Conservation (phyloP, 352 stramenopile genomes). For the Pythium pyrilobum region DNA sequence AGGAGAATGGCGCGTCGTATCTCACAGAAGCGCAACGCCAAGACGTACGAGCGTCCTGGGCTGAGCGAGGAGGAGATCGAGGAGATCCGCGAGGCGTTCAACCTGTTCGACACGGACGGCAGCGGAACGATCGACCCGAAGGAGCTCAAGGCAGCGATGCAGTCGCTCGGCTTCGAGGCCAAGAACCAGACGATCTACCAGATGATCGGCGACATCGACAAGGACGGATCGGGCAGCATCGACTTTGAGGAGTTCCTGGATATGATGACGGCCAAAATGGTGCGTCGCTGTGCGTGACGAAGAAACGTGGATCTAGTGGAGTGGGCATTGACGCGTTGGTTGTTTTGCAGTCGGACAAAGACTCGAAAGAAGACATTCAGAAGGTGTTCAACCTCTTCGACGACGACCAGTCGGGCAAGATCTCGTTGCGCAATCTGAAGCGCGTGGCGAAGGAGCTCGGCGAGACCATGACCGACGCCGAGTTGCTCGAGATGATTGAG, state of each 20-base stretch:
- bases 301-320: too few relatives aligned
- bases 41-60: constrained; percentile 87
- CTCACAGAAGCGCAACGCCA: constrained; percentile 81
- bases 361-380: constrained; percentile 95
- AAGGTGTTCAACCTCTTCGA: constrained; percentile 97
- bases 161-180: constrained; percentile 94
- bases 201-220: constrained; percentile 97
- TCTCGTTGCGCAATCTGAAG: constrained; percentile 97
- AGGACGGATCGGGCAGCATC: constrained; percentile 93
- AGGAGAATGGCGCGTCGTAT: constrained; percentile 54
- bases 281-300: constrained; percentile 6
- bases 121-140: constrained; percentile 96
- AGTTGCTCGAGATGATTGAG: constrained; percentile 99
- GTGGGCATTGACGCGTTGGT: too few relatives aligned
- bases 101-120: constrained; percentile 97
- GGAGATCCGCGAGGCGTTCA: constrained; percentile 96
- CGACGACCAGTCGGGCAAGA: constrained; percentile 96
- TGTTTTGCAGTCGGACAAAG: constrained; percentile 91
- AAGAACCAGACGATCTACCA: constrained; percentile 98
- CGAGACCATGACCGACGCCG: constrained; percentile 98
- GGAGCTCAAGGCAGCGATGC: constrained; percentile 96
- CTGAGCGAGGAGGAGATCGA: constrained; percentile 94
- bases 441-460: constrained; percentile 97
- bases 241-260: constrained; percentile 97
- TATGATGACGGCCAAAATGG: constrained; percentile 96